phyloP scores from a whole-genome alignment of 768 basidiomycete species.

The Boletus patriciae region DNA sequence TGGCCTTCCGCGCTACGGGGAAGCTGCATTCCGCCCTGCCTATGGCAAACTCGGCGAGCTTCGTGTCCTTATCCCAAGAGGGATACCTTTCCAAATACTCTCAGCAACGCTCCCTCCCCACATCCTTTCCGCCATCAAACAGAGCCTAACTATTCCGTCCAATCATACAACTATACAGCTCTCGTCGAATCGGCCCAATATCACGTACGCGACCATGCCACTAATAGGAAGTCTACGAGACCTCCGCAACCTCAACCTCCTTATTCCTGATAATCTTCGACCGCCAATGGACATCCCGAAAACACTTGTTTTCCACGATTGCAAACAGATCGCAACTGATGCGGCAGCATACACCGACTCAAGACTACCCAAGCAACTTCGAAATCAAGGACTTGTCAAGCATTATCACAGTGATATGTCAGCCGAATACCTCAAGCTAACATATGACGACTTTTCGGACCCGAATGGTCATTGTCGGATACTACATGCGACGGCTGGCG shows the following conservation, averaged over 20 bases:
- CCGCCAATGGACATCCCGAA: too few relatives aligned
- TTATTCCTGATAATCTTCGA: too few relatives aligned
- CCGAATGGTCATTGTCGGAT: slow-evolving; percentile 21
- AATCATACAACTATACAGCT: too few relatives aligned
- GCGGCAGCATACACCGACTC: slow-evolving; percentile 4
- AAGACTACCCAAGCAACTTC: slow-evolving; percentile 8
- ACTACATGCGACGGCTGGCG: slow-evolving; percentile 24
- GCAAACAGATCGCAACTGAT: too few relatives aligned
- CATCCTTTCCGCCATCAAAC: too few relatives aligned
- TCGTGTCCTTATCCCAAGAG: too few relatives aligned
- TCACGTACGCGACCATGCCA: neutral
- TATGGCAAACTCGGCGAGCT: too few relatives aligned
- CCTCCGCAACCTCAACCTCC: neutral
- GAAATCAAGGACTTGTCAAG: slow-evolving; percentile 13
- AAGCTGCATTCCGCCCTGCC: neutral
- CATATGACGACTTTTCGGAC: slow-evolving; percentile 21
- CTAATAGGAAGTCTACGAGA: neutral
- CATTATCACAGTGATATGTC: slow-evolving; percentile 35
- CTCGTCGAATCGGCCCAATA: neutral
- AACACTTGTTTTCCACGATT: too few relatives aligned
- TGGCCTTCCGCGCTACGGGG: neutral
- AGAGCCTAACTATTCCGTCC: too few relatives aligned
- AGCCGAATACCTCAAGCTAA: slow-evolving; percentile 20
- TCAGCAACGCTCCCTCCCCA: too few relatives aligned
- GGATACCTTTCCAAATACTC: too few relatives aligned